Conservation (phyloP, 257 asterid genomes). For the Asclepias syriaca region DNA sequence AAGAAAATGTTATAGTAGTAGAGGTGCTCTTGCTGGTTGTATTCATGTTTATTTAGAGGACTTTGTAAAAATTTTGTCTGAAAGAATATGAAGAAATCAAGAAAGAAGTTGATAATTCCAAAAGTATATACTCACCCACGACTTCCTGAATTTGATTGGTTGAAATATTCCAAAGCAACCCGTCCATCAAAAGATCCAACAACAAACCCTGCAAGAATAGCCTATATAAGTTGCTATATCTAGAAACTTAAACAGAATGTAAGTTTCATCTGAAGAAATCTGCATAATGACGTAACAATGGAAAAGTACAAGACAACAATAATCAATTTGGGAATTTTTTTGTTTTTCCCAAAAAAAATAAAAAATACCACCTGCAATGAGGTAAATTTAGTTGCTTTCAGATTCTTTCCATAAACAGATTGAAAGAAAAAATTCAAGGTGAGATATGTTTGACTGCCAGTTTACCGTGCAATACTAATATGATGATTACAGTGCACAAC, state of each 20-base stretch:
- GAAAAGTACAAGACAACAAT: background rate
- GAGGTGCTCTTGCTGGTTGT: background rate
- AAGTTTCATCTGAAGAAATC: background rate
- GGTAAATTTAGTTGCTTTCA: background rate
- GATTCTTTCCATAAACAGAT: background rate
- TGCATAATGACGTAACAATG: conserved; percentile 1
- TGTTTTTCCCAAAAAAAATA: no score
- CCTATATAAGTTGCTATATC: conserved; percentile 1
- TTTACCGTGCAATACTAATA: background rate
- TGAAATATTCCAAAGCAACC: conserved; percentile 58
- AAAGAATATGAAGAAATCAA: background rate
- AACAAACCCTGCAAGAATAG: conserved; percentile 54
- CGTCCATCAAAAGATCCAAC: conserved; percentile 86
- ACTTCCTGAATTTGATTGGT: conserved; percentile 31
- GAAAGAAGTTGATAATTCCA: background rate
- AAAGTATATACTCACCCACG: conserved; percentile 55
- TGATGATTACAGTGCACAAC: conserved; percentile 7
- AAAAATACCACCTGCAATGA: background rate
- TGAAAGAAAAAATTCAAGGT: background rate
- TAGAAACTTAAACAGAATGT: background rate
- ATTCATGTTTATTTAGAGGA: background rate
- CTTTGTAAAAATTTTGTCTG: background rate
- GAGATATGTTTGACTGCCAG: background rate
- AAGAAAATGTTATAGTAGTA: background rate
- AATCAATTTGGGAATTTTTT: background rate